Percentiles rank a stretch among this genome's conserved stretches.
phyloP scores from a whole-genome alignment of 345 rosid species.

The Hypericum androsaemum region DNA sequence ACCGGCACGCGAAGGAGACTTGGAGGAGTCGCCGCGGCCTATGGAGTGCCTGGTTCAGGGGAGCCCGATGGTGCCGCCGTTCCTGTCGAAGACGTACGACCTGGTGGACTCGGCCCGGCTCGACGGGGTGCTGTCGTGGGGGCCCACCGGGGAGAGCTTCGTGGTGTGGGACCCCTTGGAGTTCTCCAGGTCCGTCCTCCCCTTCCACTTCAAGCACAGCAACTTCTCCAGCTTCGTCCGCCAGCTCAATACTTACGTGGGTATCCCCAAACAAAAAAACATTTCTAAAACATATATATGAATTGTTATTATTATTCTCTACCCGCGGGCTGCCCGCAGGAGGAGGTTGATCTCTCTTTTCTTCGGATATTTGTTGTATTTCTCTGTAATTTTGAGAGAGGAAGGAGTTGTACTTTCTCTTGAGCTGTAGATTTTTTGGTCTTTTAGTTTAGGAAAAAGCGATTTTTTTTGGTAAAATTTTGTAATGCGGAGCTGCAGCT shows the following conservation, averaged over 20 bases:
- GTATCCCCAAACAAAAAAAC: slow-evolving; percentile 25
- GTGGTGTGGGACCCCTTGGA: slow-evolving; percentile 26
- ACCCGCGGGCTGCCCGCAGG: too few relatives aligned
- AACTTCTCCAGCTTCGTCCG: slow-evolving; percentile 30
- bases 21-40: slow-evolving; percentile 29
- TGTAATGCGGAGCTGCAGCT: not conserved
- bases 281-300: too few relatives aligned
- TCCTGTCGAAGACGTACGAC: slow-evolving; percentile 21
- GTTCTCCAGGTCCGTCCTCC: slow-evolving; percentile 19
- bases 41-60: slow-evolving; percentile 52
- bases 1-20: too few relatives aligned
- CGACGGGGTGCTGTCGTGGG: slow-evolving; percentile 24
- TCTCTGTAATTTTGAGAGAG: too few relatives aligned
- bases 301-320: too few relatives aligned
- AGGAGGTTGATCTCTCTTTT: too few relatives aligned
- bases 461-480: too few relatives aligned
- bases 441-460: slow-evolving; percentile 10
- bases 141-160: slow-evolving; percentile 15
- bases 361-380: too few relatives aligned
- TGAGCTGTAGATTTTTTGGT: not conserved
- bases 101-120: slow-evolving; percentile 17
- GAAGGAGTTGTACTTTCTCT: not conserved
- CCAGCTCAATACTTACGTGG: slow-evolving; percentile 30
- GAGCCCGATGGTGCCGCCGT: slow-evolving; percentile 35
- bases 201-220: slow-evolving; percentile 27